phyloP scores from a whole-genome alignment of 495 filamentous ascomycete species.

The Polyplosphaeria fusca region DNA sequence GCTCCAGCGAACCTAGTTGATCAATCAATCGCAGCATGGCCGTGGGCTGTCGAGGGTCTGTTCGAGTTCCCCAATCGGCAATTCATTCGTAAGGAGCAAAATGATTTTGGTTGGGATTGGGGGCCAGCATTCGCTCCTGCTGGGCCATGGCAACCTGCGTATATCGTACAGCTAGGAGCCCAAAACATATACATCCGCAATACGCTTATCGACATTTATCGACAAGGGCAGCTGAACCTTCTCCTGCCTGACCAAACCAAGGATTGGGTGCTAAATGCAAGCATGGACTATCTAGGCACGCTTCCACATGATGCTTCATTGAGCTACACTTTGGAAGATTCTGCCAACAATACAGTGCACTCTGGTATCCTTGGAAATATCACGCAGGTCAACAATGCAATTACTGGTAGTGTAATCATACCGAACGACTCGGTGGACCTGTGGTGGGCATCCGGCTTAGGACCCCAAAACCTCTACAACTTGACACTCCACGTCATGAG shows the following conservation, averaged over 20 bases:
- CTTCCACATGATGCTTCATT: conserved; percentile 50
- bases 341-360: conserved; percentile 47
- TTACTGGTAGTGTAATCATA: conserved; percentile 52
- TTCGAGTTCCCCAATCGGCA: conserved; percentile 57
- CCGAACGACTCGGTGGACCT: conserved; percentile 49
- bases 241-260: conserved; percentile 57
- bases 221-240: conserved; percentile 59
- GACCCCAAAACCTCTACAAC: conserved; percentile 59
- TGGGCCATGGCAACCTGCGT: conserved; percentile 65
- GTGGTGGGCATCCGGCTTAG: conserved; percentile 64
- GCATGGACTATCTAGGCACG: conserved; percentile 59
- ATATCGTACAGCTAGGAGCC: conserved; percentile 53
- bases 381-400: conserved; percentile 45
- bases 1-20: background rate
- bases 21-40: conserved; percentile 33
- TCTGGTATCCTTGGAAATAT: conserved; percentile 48
- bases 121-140: conserved; percentile 64
- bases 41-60: conserved; percentile 31
- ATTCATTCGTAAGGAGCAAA: conserved; percentile 68
- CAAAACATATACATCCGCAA: conserved; percentile 55
- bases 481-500: conserved; percentile 51
- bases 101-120: conserved; percentile 73
- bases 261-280: conserved; percentile 68
- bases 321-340: conserved; percentile 53
- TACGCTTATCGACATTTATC: conserved; percentile 59